These are phyloP conservation scores for Botrytis byssoidea DNA, from an alignment of 2,329 filamentous ascomycete genomes.

Conservation along the genomic window DNA sequence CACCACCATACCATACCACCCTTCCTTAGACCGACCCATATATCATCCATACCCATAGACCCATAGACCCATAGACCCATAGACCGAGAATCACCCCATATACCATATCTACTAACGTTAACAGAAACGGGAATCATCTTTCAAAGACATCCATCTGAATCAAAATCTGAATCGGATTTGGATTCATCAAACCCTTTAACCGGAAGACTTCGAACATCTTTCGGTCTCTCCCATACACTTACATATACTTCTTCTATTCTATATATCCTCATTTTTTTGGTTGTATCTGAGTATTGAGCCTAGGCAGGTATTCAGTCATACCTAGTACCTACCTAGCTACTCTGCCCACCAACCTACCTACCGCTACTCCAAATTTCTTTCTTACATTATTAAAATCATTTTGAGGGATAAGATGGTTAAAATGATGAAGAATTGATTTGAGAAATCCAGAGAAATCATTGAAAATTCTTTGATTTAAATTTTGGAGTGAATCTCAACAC, in stretches of 20 bases:
- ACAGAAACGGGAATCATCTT: neutral
- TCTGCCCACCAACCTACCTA: neutral
- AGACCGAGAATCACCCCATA: constrained; percentile 7
- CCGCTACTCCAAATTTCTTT: neutral
- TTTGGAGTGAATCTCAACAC: neutral
- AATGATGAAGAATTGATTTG: neutral
- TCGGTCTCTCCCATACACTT: neutral
- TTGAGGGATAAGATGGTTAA: neutral
- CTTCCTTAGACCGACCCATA: neutral
- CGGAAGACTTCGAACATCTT: neutral
- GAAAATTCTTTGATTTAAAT: neutral
- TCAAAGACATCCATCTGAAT: neutral
- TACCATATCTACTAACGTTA: neutral
- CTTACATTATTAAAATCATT: neutral
- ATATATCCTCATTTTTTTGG: neutral
- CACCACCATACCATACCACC: neutral
- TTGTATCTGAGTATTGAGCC: neutral
- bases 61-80: neutral
- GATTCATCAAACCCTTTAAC: neutral
- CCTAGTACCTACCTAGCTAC: no score
- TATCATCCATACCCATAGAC: neutral
- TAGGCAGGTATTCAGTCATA: neutral
- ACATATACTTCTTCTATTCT: neutral
- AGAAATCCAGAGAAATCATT: neutral
- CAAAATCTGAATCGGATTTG: neutral